These are phyloP conservation scores for Trichoderma koningiopsis DNA, from an alignment of 2,329 filamentous ascomycete genomes.

Conservation along the genomic window DNA sequence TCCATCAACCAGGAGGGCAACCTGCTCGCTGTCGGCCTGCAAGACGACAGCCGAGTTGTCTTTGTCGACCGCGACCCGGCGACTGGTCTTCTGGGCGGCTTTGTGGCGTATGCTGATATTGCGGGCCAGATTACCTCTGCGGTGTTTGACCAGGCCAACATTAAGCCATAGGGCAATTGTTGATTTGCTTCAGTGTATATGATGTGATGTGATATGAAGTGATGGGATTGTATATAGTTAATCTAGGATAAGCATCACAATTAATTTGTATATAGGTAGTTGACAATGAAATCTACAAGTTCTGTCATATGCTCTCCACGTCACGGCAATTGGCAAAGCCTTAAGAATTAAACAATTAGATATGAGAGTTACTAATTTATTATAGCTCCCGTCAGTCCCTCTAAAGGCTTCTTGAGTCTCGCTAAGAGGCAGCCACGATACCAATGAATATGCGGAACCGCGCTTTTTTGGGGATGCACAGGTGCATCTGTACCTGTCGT, in stretches of 20 bases:
- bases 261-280: conserved; percentile 8
- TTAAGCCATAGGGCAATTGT: background rate
- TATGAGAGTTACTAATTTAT: no score
- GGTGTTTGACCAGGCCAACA: conserved; percentile 48
- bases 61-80: conserved; percentile 61
- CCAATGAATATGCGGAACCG: background rate
- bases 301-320: background rate
- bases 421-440: background rate
- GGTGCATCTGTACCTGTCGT: background rate
- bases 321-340: background rate
- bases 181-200: background rate
- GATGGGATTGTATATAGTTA: conserved; percentile 6
- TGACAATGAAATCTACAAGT: background rate
- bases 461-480: background rate
- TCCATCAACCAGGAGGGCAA: conserved; percentile 65
- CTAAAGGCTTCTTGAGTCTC: background rate
- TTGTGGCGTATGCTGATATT: conserved; percentile 47
- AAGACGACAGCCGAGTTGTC: conserved; percentile 61
- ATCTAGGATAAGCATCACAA: background rate
- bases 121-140: conserved; percentile 50
- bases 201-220: background rate
- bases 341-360: no score
- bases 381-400: background rate
- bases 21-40: conserved; percentile 66
- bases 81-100: conserved; percentile 58